phyloP scores from a whole-genome alignment of 2,329 filamentous ascomycete species.

The Amauroascus niger region DNA sequence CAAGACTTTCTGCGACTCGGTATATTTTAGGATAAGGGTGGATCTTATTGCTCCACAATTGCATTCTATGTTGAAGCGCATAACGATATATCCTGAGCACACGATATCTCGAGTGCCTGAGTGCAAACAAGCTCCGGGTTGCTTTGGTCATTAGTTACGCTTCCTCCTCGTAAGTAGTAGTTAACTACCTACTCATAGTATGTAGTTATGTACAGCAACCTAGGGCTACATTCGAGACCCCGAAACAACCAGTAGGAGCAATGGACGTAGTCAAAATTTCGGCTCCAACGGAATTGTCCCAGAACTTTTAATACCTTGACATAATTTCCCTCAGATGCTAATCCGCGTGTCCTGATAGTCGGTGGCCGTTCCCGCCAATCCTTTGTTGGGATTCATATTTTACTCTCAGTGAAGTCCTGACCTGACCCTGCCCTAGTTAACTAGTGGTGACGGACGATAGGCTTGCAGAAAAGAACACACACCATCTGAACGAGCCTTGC shows the following conservation, averaged over 20 bases:
- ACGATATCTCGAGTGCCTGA: neutral
- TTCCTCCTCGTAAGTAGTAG: too few species aligned
- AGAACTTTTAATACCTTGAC: neutral
- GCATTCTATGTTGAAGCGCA: neutral
- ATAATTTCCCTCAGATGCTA: constrained; percentile 1
- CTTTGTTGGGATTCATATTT: neutral
- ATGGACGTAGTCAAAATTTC: too few species aligned
- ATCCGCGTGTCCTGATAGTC: neutral
- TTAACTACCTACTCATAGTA: too few species aligned
- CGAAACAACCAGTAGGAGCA: neutral
- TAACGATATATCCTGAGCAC: neutral
- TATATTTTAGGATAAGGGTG: constrained; percentile 2
- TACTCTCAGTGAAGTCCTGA: neutral
- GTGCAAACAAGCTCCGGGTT: neutral
- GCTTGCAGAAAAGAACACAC: neutral
- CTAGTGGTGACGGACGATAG: neutral
- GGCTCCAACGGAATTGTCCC: constrained; percentile 3
- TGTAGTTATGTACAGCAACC: too few species aligned
- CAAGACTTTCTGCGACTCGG: neutral
- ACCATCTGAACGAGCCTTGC: neutral
- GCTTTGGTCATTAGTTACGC: too few species aligned
- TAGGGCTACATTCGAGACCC: too few species aligned
- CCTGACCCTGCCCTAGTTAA: neutral
- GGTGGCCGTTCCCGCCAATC: constrained; percentile 5
- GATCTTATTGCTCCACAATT: neutral